Conservation (phyloP, 75 land plant species). For the Cunninghamia lanceolata region DNA sequence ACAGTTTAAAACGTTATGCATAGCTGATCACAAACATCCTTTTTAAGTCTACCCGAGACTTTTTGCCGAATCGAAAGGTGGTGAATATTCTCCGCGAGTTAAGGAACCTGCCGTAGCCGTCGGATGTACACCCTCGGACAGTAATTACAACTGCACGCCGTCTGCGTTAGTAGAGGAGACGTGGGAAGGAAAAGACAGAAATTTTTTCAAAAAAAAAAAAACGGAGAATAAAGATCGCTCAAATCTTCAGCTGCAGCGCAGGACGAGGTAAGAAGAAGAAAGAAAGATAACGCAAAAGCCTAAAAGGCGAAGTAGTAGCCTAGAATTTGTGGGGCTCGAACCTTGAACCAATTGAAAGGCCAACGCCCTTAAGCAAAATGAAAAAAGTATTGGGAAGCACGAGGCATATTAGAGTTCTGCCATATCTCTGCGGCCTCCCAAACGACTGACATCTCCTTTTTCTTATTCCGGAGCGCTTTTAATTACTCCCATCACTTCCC, state of each 20-base stretch:
- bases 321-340: too few relatives aligned
- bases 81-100: conserved; percentile 1
- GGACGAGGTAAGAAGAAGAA: background rate
- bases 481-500: background rate
- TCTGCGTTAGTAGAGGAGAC: background rate
- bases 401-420: background rate
- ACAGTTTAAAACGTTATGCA: background rate
- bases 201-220: background rate
- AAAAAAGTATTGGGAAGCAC: background rate
- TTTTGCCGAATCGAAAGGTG: background rate
- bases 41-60: background rate
- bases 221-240: background rate
- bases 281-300: too few relatives aligned
- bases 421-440: background rate
- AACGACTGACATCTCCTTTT: background rate
- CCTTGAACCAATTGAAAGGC: too few relatives aligned
- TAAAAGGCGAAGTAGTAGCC: too few relatives aligned
- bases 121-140: background rate
- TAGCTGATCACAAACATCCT: background rate
- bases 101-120: background rate
- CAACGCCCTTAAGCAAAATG: background rate
- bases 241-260: background rate
- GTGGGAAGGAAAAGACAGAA: background rate
- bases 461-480: background rate
- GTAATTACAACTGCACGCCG: background rate